Conservation (phyloP, 768 basidiomycete species). For the Leucogyrophana mollusca region DNA sequence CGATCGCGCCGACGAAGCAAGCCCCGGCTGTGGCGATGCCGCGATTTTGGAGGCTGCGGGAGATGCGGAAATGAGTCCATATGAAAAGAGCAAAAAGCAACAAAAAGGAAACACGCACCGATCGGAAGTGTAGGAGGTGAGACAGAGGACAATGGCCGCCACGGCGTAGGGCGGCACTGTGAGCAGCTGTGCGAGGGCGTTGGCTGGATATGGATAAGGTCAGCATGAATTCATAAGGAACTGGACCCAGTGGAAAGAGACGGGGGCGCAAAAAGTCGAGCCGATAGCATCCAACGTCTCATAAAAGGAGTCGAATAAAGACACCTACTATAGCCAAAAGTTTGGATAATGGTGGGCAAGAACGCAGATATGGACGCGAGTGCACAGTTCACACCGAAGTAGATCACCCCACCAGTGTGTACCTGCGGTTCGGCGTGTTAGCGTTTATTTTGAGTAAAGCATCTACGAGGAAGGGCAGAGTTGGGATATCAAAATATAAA, state of each 20-base stretch:
- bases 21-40: conserved; percentile 35
- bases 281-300: not conserved
- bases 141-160: conserved; percentile 59
- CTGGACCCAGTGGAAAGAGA: not conserved
- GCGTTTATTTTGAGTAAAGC: not conserved
- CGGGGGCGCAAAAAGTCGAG: not conserved
- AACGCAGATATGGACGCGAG: conserved; percentile 82
- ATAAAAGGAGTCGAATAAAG: not conserved
- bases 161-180: conserved; percentile 84
- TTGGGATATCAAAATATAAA: not conserved
- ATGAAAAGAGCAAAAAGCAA: conserved; percentile 30
- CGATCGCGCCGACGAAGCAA: conserved; percentile 34
- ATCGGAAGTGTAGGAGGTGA: conserved; percentile 63
- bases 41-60: conserved; percentile 50
- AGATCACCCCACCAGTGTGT: conserved; percentile 65
- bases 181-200: conserved; percentile 66
- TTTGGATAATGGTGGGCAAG: conserved; percentile 77
- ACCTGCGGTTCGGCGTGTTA: conserved; percentile 30
- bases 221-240: not conserved
- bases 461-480: too few species aligned
- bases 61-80: not conserved
- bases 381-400: conserved; percentile 76
- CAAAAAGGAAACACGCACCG: conserved; percentile 38
- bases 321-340: conserved; percentile 66
- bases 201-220: conserved; percentile 36